Evolutionary conservation across 129 eudicot species (phyloP).

Genomic region (Scalesia atractyloides): DNA sequence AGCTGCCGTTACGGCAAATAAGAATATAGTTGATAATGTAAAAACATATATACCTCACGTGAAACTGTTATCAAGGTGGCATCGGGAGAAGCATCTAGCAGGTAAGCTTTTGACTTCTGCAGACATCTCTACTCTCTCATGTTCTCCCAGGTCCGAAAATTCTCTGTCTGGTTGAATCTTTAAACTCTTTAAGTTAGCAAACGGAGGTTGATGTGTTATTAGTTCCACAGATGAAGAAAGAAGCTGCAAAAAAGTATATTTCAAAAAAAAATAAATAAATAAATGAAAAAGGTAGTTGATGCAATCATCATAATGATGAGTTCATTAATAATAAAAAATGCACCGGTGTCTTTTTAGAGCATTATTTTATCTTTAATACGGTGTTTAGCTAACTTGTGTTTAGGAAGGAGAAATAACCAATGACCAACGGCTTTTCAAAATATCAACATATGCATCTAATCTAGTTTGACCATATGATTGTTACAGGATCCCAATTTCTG

Average conservation of each 20-base stretch:
- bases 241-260: conserved; percentile 10
- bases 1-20: background rate
- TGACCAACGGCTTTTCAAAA: background rate
- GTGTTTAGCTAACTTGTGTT: background rate
- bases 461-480: background rate
- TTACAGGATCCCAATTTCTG: background rate
- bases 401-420: background rate
- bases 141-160: background rate
- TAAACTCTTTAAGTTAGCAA: conserved; percentile 18
- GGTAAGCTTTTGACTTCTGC: background rate
- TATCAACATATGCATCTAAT: background rate
- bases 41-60: conserved; percentile 15
- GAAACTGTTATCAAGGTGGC: conserved; percentile 15
- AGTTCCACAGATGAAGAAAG: conserved; percentile 1
- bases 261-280: background rate
- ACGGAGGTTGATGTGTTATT: conserved; percentile 4
- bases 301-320: background rate
- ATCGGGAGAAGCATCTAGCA: conserved; percentile 12
- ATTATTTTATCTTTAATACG: background rate
- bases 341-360: background rate
- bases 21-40: background rate
- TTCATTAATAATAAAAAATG: background rate
- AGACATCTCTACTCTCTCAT: background rate
- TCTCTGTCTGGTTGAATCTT: background rate
- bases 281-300: background rate